phyloP scores from a whole-genome alignment of 202 grass and related monocot genomes.

The Carex sylvatica region DNA sequence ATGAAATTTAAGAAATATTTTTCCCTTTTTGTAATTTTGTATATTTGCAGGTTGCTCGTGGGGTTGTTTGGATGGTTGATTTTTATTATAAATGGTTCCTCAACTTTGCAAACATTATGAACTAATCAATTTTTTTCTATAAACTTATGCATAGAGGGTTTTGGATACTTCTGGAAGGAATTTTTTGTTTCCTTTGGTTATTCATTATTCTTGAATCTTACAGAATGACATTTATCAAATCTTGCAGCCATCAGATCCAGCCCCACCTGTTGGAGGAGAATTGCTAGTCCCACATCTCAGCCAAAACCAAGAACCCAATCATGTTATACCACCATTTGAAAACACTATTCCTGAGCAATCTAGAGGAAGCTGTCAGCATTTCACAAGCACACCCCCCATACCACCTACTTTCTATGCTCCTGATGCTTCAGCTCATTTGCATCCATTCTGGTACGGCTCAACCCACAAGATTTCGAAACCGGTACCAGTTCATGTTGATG shows the following conservation, averaged over 20 bases:
- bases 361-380: constrained; percentile 29
- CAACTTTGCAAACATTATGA: background rate
- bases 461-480: constrained; percentile 61
- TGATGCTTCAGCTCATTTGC: constrained; percentile 36
- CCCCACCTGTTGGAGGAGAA: constrained; percentile 33
- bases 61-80: background rate
- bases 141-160: no score
- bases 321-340: constrained; percentile 28
- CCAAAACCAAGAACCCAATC: constrained; percentile 43
- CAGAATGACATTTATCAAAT: constrained; percentile 20
- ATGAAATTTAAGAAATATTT: no score
- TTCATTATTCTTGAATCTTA: background rate
- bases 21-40: no score
- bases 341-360: constrained; percentile 36
- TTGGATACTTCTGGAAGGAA: background rate
- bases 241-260: constrained; percentile 58
- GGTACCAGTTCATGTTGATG: constrained; percentile 59
- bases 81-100: background rate
- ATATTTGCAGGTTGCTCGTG: no score
- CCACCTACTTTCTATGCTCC: constrained; percentile 43
- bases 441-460: constrained; percentile 31
- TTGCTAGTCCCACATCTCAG: constrained; percentile 37
- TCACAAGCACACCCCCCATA: constrained; percentile 27
- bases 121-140: background rate
- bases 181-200: background rate